Base-by-base conservation (phyloP, 2,329 filamentous ascomycete genomes). In the Aspergillus sp. region DNA sequence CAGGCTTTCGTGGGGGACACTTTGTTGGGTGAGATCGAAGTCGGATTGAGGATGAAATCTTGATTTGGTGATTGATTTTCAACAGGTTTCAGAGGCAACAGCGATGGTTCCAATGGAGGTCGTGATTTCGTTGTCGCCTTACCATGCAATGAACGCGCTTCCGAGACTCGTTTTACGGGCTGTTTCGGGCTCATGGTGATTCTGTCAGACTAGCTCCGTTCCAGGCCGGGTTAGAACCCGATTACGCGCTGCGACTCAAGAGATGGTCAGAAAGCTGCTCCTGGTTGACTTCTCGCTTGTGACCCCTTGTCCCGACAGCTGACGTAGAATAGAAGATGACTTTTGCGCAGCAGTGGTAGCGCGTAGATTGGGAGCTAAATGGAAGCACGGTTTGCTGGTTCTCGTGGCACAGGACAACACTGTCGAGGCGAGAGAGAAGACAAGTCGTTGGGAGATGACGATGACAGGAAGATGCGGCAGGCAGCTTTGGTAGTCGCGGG, bases 1-100 rank as follows among this genome's bases (percentile, higher is more conserved):
- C 76, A 74, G 35, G 82, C 76, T 77, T 95, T 96, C 68, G 83
- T 84, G 11, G 90, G 91, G 55, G 90, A 96, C 57, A 82, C 82
- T 68, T 79, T 82, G 77, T 66, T 79, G 64, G 64, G 75, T 69
- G 60, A 74, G 59, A 72, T 68, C 54, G 79, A 73, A 21, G 84
- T 77, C 23, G 89, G 88, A 65, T 89, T 86, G 66, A 93, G 82
- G 56, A 87, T 77, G 66, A 88, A 82, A 74, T 90, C 90, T 61
- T 81, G 79, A 75, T 82, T 83, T 65, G 82, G 72, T 52, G 65
- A 59, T 52, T 59, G 59, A 62, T 74, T 73, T 44, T 75, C 77
- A 44, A 76, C 69, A 14, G 75, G 70, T 53, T 77, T 74, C 45
- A 81, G 66, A 57, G 79, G 79, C 65, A 84, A 76, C 51, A 83